Base-by-base conservation (phyloP, 164 flowering plant genomes). In the Vitis amurensis region DNA sequence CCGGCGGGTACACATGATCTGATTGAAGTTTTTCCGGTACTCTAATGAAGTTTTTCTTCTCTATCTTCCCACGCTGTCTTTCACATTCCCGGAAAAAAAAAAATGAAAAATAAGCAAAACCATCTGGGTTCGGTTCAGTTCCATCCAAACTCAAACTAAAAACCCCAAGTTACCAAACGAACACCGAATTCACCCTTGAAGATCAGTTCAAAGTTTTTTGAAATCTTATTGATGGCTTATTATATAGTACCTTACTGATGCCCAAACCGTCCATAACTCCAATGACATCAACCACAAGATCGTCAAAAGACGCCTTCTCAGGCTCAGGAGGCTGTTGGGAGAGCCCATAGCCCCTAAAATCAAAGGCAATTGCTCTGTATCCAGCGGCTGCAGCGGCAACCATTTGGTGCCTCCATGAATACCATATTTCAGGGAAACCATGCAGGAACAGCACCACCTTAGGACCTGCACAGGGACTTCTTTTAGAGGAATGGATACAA, bases 401-500 rank as follows among this genome's bases (percentile, higher is more conserved):
- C 90, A 89, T 86, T 70, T 89, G 91, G 72, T 87, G 80, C 70
- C 91, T 59, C 94, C 89, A 89, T 16, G 94, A 77, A 71, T 86
- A 86, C 79, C 84, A 80, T 10, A 80, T 83, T 55, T 77, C 83
- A 11, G 81, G 80, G 72, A 84, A 84, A 11, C 88, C 88, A 62
- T 85, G 88, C 71, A 85, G 61, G 79, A 81, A 82, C 14, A 85
- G 59, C 68, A 85, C 83, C 3, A 56, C 83, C 68, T 74, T 76
- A 9, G 68, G 49, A 70, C 80, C 81, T 78, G 73, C 61, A 49
- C 6, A 58, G 11, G 2, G 4, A 12, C n/a, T 53, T 60, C 4
- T 9, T 10, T 60, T 3, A 15, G 17, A 15, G 17, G 15, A 17
- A 57, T 57, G 60, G 17, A 1, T 17, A 9, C 60, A 57, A 17